Evolutionary conservation across 306 rosid genomes (phyloP), one percentile per base, ranked within the genome.

Genomic region (Psophocarpus tetragonolobus): DNA sequence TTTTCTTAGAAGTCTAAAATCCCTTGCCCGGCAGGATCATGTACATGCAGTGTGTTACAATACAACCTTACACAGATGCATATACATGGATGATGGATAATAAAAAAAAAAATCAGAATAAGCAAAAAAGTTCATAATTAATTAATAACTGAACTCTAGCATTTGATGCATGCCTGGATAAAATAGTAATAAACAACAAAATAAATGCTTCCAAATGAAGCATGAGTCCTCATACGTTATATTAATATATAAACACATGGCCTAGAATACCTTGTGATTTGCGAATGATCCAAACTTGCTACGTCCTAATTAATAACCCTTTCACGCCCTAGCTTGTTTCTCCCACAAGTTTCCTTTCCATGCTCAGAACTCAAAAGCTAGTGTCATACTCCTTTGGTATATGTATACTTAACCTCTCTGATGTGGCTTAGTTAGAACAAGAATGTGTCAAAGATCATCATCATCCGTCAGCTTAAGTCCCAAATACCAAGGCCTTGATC

Each of bases 401-500:
- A n/a, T n/a, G n/a, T 17, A 62, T 17, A n/a, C 69, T 63, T 64
- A 64, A 65, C 71, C 71, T 26, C n/a, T 69, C 44, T 69, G 74
- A 69, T 69, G 68, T 69, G 68, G 15, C 13, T 33, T 17, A 5
- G 7, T 71, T 75, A 58, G 84, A 76, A 24, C 83, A 58, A 62
- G 83, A 84, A 60, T 87, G 80, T 38, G 86, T 81, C 85, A 82
- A 79, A 87, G 58, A 53, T 78, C 83, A 57, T 80, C 83, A 74
- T 82, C 89, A 80, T 82, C 87, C 54, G 78, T 88, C 53, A 86
- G 78, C 80, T 81, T 87, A 71, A 88, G 87, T 80, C 91, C 92
- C 88, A 85, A 82, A 78, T 74, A 74, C 84, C 84, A 65, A 48
- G 85, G 82, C 66, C 78, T 86, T 56, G n/a, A n/a, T n/a, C 81